Base-by-base conservation (phyloP, 495 filamentous ascomycete species). In the Penicillium lividum region DNA sequence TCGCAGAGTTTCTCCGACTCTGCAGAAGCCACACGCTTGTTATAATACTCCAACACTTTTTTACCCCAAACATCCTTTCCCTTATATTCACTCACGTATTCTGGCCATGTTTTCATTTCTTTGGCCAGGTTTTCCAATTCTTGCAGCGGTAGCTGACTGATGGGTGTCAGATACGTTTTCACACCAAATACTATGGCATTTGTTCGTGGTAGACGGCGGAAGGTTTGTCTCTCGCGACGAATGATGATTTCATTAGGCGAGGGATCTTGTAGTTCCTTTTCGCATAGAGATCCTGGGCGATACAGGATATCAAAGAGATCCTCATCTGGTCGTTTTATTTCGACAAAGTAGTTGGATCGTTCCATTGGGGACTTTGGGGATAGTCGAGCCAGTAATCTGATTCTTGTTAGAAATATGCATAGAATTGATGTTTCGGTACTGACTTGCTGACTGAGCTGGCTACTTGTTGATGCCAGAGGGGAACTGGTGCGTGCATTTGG, bases 171-270 rank as follows among this genome's bases (percentile, higher is more conserved):
- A 18, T 73, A 77, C 0, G 83, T 86, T 59, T 82, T 79, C 8
- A 84, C 83, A 1, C 78, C 81, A 58, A 86, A 84, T 9, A 82
- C 64, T 11, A 86, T 73, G 0, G 81, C 70, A 0, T 70, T 71
- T 1, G 76, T 77, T 1, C 76, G 73, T 27, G 77, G 77, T 38
- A 86, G 63, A 2, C 79, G 66, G 36, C 74, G 76, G 59, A 86
- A 86, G 0, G 80, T 84, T 61, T 86, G 83, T 22, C 81, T 69
- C 60, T 86, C 83, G 29, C 76, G 72, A 15, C 82, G 76, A 43
- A 86, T 73, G 49, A 79, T 64, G 46, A 84, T 73, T 27, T 81
- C 69, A 9, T 70, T 56, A 0, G 75, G 68, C 1, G 64, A 66
- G n/a, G 75, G 71, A 15, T 72, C 57, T 13, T 8, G 34, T 2